Evolutionary conservation across 2,329 filamentous ascomycete genomes (phyloP).

Genomic region (Cladosporium velox): DNA sequence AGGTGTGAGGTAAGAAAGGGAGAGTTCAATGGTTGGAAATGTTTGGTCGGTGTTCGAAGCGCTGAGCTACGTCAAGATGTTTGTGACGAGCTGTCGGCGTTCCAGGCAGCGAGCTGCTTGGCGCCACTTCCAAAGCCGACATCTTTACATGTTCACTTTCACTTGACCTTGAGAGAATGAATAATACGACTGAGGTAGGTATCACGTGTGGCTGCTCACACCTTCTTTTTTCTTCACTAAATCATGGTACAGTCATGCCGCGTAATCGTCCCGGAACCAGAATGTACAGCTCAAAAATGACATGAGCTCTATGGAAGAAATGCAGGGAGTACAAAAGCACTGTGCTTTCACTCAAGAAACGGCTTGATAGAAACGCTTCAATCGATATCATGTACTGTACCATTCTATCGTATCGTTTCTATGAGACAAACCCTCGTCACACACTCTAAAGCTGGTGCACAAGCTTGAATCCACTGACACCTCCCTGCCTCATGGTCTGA

Average conservation of each 20-base stretch:
- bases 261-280: too few species aligned
- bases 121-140: background rate
- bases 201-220: background rate
- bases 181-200: background rate
- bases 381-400: background rate
- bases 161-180: background rate
- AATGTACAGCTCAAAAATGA: background rate
- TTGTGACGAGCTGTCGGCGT: background rate
- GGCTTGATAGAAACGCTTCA: background rate
- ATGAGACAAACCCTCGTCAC: background rate
- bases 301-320: background rate
- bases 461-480: conserved; percentile 52
- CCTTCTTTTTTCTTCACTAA: too few species aligned
- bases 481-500: conserved; percentile 46
- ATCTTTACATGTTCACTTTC: background rate
- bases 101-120: background rate
- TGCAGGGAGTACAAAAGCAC: background rate
- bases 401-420: background rate
- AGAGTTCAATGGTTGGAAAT: background rate
- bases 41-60: background rate
- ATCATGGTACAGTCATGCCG: background rate
- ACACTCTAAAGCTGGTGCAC: conserved; percentile 42
- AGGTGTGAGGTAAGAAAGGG: background rate
- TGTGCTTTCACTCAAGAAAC: too few species aligned
- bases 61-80: background rate